Evolutionary conservation across 768 basidiomycete species (phyloP).

Genomic region (Sutorius australiensis): DNA sequence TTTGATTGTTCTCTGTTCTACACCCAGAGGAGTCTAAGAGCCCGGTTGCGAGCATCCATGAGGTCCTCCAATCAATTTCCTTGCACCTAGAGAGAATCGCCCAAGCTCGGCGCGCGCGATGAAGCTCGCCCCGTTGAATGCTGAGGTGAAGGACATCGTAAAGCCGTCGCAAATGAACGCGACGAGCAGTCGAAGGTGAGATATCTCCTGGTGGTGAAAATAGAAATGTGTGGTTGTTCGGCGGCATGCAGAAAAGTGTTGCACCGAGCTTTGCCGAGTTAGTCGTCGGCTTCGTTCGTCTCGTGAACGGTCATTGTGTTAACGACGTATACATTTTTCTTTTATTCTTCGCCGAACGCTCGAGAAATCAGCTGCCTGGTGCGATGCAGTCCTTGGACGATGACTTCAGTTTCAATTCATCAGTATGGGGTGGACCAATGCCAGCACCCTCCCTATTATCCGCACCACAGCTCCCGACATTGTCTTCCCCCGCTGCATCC

Average conservation of each 20-base stretch:
- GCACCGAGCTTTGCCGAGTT: too few relatives aligned
- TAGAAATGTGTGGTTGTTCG: slow-evolving; percentile 46
- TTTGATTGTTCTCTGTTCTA: slow-evolving; percentile 27
- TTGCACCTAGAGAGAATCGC: slow-evolving; percentile 70
- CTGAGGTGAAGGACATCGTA: slow-evolving; percentile 71
- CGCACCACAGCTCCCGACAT: slow-evolving; percentile 15
- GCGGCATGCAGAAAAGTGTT: slow-evolving; percentile 12
- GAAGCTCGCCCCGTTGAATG: slow-evolving; percentile 62
- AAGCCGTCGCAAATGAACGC: slow-evolving; percentile 69
- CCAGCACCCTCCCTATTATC: slow-evolving; percentile 30
- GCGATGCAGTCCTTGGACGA: slow-evolving; percentile 53
- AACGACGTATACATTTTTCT: slow-evolving; percentile 10
- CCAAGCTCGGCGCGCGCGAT: slow-evolving; percentile 68
- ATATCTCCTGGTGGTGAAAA: slow-evolving; percentile 57
- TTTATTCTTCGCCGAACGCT: neutral
- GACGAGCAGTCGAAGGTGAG: slow-evolving; percentile 51
- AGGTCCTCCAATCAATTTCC: slow-evolving; percentile 68
- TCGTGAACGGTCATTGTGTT: neutral
- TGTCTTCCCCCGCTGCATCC: slow-evolving; percentile 27
- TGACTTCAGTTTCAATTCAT: slow-evolving; percentile 66
- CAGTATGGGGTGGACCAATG: slow-evolving; percentile 64
- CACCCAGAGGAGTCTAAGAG: slow-evolving; percentile 42
- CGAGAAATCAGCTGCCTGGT: neutral
- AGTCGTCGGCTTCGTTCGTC: neutral
- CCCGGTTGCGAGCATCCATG: slow-evolving; percentile 68